Percentiles rank a stretch among this genome's conserved stretches.
phyloP scores from a whole-genome alignment of 345 rosid species.

The Hirschfeldia incana region DNA sequence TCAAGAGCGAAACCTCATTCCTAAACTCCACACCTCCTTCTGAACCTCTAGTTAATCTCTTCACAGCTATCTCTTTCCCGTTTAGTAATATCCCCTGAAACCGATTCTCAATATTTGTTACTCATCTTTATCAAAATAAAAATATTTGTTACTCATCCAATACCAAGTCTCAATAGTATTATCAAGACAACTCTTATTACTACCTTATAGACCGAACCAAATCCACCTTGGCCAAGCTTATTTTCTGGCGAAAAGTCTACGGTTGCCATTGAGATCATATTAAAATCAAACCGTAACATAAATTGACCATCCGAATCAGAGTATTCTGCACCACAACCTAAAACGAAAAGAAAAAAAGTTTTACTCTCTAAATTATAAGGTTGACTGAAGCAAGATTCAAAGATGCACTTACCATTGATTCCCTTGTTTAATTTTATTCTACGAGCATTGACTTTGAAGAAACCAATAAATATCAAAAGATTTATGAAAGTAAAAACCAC shows the following conservation, averaged over 20 bases:
- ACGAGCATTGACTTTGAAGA: background rate
- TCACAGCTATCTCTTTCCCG: background rate
- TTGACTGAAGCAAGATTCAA: background rate
- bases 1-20: constrained; percentile 51
- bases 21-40: constrained; percentile 55
- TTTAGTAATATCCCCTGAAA: background rate
- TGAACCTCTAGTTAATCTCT: constrained; percentile 28
- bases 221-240: background rate
- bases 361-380: background rate
- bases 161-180: background rate
- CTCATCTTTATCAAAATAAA: background rate
- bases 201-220: background rate
- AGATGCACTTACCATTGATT: background rate
- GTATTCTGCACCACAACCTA: constrained; percentile 4
- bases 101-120: background rate
- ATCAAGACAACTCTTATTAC: background rate
- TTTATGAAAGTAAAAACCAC: constrained; percentile 1
- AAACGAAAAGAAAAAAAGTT: background rate
- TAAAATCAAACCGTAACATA: background rate
- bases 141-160: background rate
- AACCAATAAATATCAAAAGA: background rate
- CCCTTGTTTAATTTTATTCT: background rate
- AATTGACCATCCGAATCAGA: background rate
- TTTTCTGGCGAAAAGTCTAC: background rate
- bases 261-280: background rate